A percentile compares a stretch with the other conserved stretches of the same genome.
Evolutionary conservation across 2,329 filamentous ascomycete species (phyloP).

Genomic region (Pyrenophora teres): DNA sequence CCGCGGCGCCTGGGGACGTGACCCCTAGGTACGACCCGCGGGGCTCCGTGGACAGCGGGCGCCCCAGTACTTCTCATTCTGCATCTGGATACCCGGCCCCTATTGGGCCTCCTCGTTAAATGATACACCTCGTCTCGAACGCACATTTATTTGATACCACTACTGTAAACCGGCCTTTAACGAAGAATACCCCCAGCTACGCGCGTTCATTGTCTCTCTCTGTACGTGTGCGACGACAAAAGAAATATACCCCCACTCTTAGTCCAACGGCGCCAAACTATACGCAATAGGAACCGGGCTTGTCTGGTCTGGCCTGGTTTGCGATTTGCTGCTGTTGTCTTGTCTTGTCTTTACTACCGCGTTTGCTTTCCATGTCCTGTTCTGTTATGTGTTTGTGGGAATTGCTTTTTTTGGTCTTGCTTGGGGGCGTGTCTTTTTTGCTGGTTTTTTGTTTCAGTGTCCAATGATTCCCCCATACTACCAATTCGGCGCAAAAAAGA

Average conservation of each 20-base stretch:
- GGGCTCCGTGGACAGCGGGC: slow-evolving; percentile 86
- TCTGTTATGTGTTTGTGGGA: slow-evolving; percentile 3
- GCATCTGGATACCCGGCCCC: slow-evolving; percentile 96
- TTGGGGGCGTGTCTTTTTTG: slow-evolving; percentile 4
- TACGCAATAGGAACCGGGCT: slow-evolving; percentile 32
- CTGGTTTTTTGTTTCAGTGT: slow-evolving; percentile 22
- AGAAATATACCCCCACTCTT: slow-evolving; percentile 49
- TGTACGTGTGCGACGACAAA: slow-evolving; percentile 43
- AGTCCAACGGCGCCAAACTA: slow-evolving; percentile 37
- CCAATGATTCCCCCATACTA: slow-evolving; percentile 1
- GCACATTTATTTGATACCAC: slow-evolving; percentile 35
- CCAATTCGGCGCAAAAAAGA: slow-evolving; percentile 7
- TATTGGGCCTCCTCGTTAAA: slow-evolving; percentile 87
- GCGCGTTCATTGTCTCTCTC: slow-evolving; percentile 31
- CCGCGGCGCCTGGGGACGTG: slow-evolving; percentile 69
- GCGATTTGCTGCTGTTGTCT: slow-evolving; percentile 25
- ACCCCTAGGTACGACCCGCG: slow-evolving; percentile 83
- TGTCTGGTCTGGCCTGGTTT: slow-evolving; percentile 36
- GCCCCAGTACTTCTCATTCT: slow-evolving; percentile 93
- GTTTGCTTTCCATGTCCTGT: slow-evolving; percentile 15
- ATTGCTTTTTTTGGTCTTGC: slow-evolving; percentile 12
- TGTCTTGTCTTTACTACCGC: slow-evolving; percentile 20
- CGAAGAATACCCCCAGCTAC: slow-evolving; percentile 44
- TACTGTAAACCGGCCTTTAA: slow-evolving; percentile 41
- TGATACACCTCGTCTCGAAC: slow-evolving; percentile 41